These are phyloP conservation scores for Cryptosporidium viatorum DNA, from an alignment of 169 alveolate genomes.

Conservation along the genomic window DNA sequence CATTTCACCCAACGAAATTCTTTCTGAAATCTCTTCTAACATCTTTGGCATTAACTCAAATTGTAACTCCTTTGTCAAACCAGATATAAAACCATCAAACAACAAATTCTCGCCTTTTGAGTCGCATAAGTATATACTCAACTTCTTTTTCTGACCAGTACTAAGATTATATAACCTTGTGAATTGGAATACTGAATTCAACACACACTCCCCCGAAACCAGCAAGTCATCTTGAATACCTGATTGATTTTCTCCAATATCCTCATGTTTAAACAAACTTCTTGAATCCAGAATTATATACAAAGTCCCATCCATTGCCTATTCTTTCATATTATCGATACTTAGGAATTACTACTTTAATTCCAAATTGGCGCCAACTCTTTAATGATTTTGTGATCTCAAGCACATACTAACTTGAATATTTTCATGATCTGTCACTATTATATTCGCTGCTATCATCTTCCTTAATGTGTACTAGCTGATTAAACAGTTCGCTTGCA, in stretches of 20 bases:
- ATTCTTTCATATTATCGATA: not conserved
- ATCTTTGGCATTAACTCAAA: not conserved
- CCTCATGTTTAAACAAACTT: conserved; percentile 5
- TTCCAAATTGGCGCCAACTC: not conserved
- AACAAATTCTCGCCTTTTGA: conserved; percentile 18
- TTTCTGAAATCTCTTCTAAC: not conserved
- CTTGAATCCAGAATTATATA: conserved; percentile 57
- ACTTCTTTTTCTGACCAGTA: conserved; percentile 19
- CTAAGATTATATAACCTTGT: conserved; percentile 32
- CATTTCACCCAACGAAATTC: conserved; percentile 26
- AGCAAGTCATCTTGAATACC: not conserved
- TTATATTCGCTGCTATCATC: conserved; percentile 50
- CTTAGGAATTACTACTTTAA: not conserved
- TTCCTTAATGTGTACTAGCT: conserved; percentile 19
- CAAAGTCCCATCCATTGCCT: conserved; percentile 43
- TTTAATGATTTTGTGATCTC: not conserved
- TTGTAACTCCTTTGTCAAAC: conserved; percentile 19
- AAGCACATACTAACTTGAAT: not conserved
- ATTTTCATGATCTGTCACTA: conserved; percentile 14
- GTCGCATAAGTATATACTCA: conserved; percentile 27
- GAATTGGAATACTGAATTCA: conserved; percentile 27
- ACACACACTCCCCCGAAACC: conserved; percentile 41
- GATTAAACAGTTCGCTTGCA: conserved; percentile 16
- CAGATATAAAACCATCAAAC: conserved; percentile 47
- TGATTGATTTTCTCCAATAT: not conserved